phyloP scores from a whole-genome alignment of 2,329 filamentous ascomycete genomes.

The Scopulariopsis brevicaulis region DNA sequence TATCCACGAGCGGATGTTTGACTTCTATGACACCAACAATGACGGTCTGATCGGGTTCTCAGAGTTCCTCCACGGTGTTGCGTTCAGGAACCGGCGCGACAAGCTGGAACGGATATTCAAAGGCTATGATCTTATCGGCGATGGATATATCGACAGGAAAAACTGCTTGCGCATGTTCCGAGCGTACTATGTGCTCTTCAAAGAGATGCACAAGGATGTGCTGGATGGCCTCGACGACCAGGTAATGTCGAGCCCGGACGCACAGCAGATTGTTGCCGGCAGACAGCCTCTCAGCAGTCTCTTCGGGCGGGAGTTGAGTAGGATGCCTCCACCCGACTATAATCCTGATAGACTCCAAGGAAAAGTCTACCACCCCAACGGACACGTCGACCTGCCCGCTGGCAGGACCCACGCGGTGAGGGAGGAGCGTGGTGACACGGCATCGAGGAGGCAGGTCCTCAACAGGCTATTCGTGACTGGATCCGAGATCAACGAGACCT shows the following conservation, averaged over 20 bases:
- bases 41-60: conserved; percentile 86
- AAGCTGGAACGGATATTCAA: conserved; percentile 67
- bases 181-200: conserved; percentile 83
- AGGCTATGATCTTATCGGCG: conserved; percentile 82
- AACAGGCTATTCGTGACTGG: conserved; percentile 32
- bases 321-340: conserved; percentile 51
- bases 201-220: conserved; percentile 79
- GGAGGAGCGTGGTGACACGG: conserved; percentile 47
- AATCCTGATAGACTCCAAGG: conserved; percentile 49
- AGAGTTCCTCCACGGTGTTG: conserved; percentile 78
- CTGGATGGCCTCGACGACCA: conserved; percentile 69
- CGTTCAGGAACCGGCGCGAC: conserved; percentile 56
- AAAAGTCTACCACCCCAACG: conserved; percentile 50
- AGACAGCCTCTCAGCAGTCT: conserved; percentile 64
- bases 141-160: conserved; percentile 73
- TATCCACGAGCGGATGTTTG: conserved; percentile 92
- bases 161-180: conserved; percentile 89
- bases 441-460: conserved; percentile 49
- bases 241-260: conserved; percentile 61
- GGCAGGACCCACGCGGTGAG: conserved; percentile 44
- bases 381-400: conserved; percentile 53
- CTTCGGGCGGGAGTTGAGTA: conserved; percentile 58
- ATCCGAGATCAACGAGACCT: conserved; percentile 3
- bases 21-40: conserved; percentile 86
- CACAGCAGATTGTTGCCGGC: conserved; percentile 63